Conservation (phyloP, 1,139 yeast genomes). For the Debaryomyces udenii region DNA sequence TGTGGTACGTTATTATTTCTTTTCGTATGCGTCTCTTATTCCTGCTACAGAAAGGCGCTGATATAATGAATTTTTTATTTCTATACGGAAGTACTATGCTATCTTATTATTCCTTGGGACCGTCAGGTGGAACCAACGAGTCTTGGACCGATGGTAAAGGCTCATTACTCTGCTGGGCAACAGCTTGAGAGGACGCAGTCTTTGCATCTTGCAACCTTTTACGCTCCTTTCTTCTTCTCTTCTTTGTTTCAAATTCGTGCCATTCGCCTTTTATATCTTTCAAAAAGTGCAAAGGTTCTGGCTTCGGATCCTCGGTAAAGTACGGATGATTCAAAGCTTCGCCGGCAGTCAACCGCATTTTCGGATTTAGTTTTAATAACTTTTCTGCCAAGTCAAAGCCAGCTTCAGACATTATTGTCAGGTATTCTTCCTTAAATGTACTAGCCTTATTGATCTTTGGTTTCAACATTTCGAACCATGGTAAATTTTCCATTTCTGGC, state of each 20-base stretch:
- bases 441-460: constrained; percentile 55
- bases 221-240: constrained; percentile 67
- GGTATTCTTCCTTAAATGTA: constrained; percentile 52
- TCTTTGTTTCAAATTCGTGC: constrained; percentile 97
- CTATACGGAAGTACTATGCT: constrained; percentile 1
- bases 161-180: constrained; percentile 3
- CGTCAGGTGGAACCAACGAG: constrained; percentile 11
- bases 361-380: constrained; percentile 71
- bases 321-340: constrained; percentile 74
- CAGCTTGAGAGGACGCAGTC: constrained; percentile 2
- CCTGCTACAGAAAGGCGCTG: not conserved
- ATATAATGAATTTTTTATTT: not conserved
- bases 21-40: constrained; percentile 3
- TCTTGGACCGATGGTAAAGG: constrained; percentile 7
- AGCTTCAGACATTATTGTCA: constrained; percentile 49
- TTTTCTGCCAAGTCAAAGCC: constrained; percentile 68
- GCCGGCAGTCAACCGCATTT: constrained; percentile 64
- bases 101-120: constrained; percentile 9
- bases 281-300: constrained; percentile 58
- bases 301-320: constrained; percentile 69
- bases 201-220: constrained; percentile 43
- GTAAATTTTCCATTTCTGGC: constrained; percentile 76
- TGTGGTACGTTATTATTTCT: constrained; percentile 9
- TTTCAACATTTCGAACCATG: constrained; percentile 89
- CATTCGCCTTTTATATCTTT: constrained; percentile 76